Base-by-base conservation (phyloP, 352 stramenopile genomes). In the Pythium volutum region DNA sequence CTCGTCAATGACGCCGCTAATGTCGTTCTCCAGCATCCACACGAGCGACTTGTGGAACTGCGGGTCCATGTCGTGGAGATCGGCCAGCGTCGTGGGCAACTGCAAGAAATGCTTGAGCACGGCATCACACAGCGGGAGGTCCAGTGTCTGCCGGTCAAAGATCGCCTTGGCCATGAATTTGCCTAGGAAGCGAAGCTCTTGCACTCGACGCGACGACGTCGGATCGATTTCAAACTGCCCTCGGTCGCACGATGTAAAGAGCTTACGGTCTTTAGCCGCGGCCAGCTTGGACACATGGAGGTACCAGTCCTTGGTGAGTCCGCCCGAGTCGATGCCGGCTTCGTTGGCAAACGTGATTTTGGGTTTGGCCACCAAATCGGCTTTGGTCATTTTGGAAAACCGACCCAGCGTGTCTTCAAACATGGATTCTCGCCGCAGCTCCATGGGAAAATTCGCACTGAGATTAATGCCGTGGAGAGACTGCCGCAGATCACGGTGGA, bases 241-340 rank as follows among this genome's bases (percentile, higher is more conserved):
- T 25, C 75, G 68, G 26, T 93, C 80, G 50, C 79, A 89, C 11
- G 46, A 12, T 55, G 76, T 79, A 59, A 91, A 90, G 10, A 93
- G 59, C 15, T 55, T 45, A 1, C 67, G 75, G 20, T 56, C 53
- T 31, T 75, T 78, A 22, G 70, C 57, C 1, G 69, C 68, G 18
- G 71, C 63, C 0, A 77, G 62, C 29, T 86, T 77, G 15, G 82
- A 91, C 20, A 95, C 67, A 55, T 87, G 78, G 0, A 96, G 64
- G 61, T 88, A 96, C 88, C 88, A 96, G 67, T 96, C 88, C 55
- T 96, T 96, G 4, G 88, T 95, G 14, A 97, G 68, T 11, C 88
- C 88, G 18, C 88, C 88, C 16, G 81, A 93, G 62, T 97, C 88
- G 51, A 97, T 96, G 22, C 88, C 88, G 22, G 71, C 73, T 68